These are phyloP conservation scores for Pythium chondricola DNA, from an alignment of 352 stramenopile species.

Conservation along the genomic window DNA sequence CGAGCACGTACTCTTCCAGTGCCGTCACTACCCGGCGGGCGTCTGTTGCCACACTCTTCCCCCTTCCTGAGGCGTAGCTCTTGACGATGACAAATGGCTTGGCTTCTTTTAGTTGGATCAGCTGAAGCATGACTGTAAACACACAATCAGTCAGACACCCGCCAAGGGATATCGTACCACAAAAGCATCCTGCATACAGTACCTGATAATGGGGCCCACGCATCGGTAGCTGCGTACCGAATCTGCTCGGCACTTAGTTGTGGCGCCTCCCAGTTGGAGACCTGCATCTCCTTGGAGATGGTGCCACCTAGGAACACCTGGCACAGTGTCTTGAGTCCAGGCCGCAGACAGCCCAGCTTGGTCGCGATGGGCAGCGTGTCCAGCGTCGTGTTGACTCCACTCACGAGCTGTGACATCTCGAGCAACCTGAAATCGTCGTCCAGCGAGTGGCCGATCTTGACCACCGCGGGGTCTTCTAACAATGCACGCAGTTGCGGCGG, in stretches of 20 bases:
- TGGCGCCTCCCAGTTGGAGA: conserved; percentile 76
- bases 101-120: conserved; percentile 65
- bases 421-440: conserved; percentile 71
- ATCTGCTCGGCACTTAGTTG: conserved; percentile 67
- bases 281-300: conserved; percentile 83
- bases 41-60: conserved; percentile 31
- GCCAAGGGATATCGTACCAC: neutral
- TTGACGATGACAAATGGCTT: conserved; percentile 51
- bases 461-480: conserved; percentile 42
- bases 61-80: conserved; percentile 45
- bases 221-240: conserved; percentile 73
- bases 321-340: conserved; percentile 64
- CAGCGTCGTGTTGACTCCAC: conserved; percentile 56
- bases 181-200: conserved; percentile 1
- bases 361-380: conserved; percentile 76
- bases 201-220: conserved; percentile 71
- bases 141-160: conserved; percentile 11
- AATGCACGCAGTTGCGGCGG: conserved; percentile 52
- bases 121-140: conserved; percentile 57
- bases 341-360: conserved; percentile 69
- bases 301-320: conserved; percentile 62
- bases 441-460: conserved; percentile 79
- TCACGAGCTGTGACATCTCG: conserved; percentile 48
- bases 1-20: conserved; percentile 23
- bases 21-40: conserved; percentile 40